A percentile compares a stretch with the other conserved stretches of the same genome.
phyloP scores from a whole-genome alignment of 768 basidiomycete genomes.

The Galerina marginata region DNA sequence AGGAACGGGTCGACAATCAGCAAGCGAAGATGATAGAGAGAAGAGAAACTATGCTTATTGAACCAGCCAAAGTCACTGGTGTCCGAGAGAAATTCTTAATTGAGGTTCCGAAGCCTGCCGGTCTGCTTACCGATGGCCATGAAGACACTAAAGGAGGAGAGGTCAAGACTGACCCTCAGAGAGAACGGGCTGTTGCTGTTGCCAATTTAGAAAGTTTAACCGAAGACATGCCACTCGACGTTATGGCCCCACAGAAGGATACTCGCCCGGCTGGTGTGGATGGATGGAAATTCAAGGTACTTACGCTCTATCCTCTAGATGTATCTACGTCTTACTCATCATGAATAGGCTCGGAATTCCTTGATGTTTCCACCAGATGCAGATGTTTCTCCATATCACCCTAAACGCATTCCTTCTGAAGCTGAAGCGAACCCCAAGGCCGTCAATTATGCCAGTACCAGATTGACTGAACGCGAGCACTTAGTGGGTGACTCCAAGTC shows the following conservation, averaged over 20 bases:
- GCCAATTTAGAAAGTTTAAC: conserved; percentile 31
- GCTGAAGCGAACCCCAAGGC: conserved; percentile 51
- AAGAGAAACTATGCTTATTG: conserved; percentile 74
- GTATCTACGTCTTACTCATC: neutral
- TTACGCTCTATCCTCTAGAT: neutral
- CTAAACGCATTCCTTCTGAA: conserved; percentile 33
- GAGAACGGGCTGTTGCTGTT: conserved; percentile 28
- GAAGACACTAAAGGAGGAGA: conserved; percentile 31
- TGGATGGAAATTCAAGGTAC: conserved; percentile 83
- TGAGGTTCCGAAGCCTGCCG: conserved; percentile 60
- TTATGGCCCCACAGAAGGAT: conserved; percentile 83
- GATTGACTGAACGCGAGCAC: conserved; percentile 76
- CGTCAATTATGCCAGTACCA: conserved; percentile 83
- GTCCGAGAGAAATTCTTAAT: conserved; percentile 72
- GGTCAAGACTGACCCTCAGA: conserved; percentile 19
- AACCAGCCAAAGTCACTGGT: conserved; percentile 63
- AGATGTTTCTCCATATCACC: conserved; percentile 79
- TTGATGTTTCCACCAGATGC: conserved; percentile 96
- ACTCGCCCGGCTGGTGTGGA: conserved; percentile 74
- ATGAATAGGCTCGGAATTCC: conserved; percentile 81
- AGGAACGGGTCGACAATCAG: conserved; percentile 76
- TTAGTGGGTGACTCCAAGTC: conserved; percentile 43
- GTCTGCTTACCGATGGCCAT: conserved; percentile 52
- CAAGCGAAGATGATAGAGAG: conserved; percentile 68
- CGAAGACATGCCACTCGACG: conserved; percentile 54